A percentile compares a stretch with the other conserved stretches of the same genome.
Conservation (phyloP, 768 basidiomycete genomes). For the Lactifluus echinatus region DNA sequence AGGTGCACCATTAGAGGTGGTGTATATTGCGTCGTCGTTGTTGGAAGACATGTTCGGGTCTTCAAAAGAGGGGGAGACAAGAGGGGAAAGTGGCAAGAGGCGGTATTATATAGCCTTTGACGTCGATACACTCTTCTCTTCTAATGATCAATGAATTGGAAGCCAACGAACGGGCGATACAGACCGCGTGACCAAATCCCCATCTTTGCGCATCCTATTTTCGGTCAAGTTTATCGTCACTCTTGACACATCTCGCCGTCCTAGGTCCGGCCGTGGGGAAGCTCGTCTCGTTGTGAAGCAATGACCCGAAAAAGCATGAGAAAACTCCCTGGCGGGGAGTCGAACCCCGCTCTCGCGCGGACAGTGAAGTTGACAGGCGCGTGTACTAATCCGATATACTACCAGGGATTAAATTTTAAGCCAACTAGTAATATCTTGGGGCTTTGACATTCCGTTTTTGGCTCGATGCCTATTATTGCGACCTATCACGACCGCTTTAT, state of each 20-base stretch:
- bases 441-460: not conserved
- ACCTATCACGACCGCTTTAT: too few species aligned
- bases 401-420: not conserved
- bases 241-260: too few species aligned
- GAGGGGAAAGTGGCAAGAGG: conserved; percentile 25
- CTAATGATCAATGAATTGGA: too few species aligned
- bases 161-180: too few species aligned
- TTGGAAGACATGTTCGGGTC: conserved; percentile 49
- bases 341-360: conserved; percentile 40
- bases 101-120: too few species aligned
- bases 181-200: too few species aligned
- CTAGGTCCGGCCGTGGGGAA: too few species aligned
- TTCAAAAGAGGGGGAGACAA: not conserved
- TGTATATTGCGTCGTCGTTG: conserved; percentile 61
- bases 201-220: too few species aligned
- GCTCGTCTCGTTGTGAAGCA: too few species aligned
- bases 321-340: conserved; percentile 35
- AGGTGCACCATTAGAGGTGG: conserved; percentile 78
- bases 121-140: too few species aligned
- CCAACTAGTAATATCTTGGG: not conserved
- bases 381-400: conserved; percentile 20
- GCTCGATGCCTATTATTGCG: too few species aligned
- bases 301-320: not conserved
- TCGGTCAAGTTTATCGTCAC: too few species aligned
- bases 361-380: conserved; percentile 5